Percentiles rank a stretch among this genome's conserved stretches.
These are phyloP conservation scores for Platanthera guangdongensis DNA, from an alignment of 106 monocot species.

Conservation along the genomic window DNA sequence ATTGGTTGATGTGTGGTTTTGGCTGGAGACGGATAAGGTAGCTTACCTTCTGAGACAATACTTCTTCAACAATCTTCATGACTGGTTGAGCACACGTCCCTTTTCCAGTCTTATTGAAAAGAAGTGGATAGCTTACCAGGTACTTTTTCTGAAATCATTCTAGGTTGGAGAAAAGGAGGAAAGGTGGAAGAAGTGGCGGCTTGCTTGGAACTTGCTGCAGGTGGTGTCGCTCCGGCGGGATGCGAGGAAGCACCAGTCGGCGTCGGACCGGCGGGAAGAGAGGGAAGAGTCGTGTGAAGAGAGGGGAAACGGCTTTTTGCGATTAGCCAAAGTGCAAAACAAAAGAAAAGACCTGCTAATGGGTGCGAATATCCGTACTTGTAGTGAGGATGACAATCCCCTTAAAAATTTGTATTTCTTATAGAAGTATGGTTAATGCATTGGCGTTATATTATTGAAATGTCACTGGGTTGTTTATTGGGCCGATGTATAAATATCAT, in stretches of 20 bases:
- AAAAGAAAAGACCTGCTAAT: no score
- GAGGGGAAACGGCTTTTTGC: no score
- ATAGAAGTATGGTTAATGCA: background rate
- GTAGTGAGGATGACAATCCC: no score
- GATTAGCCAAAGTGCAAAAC: no score
- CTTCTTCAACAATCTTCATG: slow-evolving; percentile 90
- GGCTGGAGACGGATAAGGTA: slow-evolving; percentile 98
- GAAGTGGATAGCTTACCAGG: slow-evolving; percentile 99
- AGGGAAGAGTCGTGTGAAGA: no score
- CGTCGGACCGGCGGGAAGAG: no score
- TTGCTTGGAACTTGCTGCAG: no score
- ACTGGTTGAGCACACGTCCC: slow-evolving; percentile 78
- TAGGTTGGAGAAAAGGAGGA: background rate
- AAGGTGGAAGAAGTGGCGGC: no score
- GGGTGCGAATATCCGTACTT: no score
- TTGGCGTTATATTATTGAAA: background rate
- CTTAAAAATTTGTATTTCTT: background rate
- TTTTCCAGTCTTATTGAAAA: slow-evolving; percentile 94
- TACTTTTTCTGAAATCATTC: slow-evolving; percentile 11
- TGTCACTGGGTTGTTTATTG: background rate
- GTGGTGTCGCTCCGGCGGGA: no score
- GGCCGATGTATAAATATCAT: background rate
- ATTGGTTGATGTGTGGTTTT: slow-evolving; percentile 46
- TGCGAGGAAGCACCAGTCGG: no score
- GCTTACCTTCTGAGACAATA: slow-evolving; percentile 92